phyloP scores from a whole-genome alignment of 2,329 filamentous ascomycete genomes.

The Lecanoromycetidae sp. region DNA sequence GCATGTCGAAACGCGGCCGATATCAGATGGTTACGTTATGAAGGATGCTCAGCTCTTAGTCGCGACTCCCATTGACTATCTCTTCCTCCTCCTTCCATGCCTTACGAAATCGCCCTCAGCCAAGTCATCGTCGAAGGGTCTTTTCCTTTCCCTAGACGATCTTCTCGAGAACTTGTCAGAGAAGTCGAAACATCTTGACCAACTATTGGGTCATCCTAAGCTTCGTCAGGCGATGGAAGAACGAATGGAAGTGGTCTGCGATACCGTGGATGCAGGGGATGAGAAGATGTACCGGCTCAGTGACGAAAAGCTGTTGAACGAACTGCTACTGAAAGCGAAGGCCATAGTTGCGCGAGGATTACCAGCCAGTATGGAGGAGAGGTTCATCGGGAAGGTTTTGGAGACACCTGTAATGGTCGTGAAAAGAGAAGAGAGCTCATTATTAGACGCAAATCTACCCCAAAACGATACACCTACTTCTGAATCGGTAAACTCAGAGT shows the following conservation, averaged over 20 bases:
- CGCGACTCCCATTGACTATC: conserved; percentile 68
- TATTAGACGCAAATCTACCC: conserved; percentile 20
- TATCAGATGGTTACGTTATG: conserved; percentile 41
- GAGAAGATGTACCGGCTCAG: conserved; percentile 77
- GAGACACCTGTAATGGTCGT: conserved; percentile 64
- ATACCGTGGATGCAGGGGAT: conserved; percentile 69
- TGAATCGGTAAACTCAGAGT: conserved; percentile 8
- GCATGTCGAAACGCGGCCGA: background rate
- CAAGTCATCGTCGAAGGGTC: conserved; percentile 29
- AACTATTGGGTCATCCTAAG: conserved; percentile 28
- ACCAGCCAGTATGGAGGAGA: conserved; percentile 72
- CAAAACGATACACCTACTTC: conserved; percentile 20
- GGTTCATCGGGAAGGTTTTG: conserved; percentile 63
- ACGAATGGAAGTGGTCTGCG: conserved; percentile 61
- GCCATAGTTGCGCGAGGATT: conserved; percentile 53
- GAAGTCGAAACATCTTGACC: conserved; percentile 30
- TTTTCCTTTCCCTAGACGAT: conserved; percentile 39
- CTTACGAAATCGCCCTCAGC: conserved; percentile 40
- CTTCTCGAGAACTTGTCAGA: conserved; percentile 35
- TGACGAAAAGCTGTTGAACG: conserved; percentile 53
- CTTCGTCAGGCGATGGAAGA: conserved; percentile 43
- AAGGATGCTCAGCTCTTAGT: conserved; percentile 65
- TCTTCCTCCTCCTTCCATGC: conserved; percentile 72
- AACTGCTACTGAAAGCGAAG: conserved; percentile 59
- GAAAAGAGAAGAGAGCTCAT: conserved; percentile 42